Conservation (phyloP, 257 asterid genomes). For the Osmanthus fragrans region DNA sequence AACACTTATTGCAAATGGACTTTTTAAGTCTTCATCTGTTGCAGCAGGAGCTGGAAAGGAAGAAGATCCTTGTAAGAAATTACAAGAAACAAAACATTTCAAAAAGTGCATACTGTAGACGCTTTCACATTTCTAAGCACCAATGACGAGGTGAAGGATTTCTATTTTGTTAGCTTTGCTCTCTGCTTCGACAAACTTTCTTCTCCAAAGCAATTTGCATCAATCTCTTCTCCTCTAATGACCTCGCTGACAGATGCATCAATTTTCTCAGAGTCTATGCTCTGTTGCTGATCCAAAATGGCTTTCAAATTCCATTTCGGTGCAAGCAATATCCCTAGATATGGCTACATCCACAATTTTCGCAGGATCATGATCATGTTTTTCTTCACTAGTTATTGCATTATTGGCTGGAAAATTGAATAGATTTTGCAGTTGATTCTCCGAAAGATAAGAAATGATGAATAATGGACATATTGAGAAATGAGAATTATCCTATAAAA, state of each 20-base stretch:
- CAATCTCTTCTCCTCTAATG: not conserved
- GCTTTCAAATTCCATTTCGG: conserved; percentile 23
- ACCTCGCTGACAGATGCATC: not conserved
- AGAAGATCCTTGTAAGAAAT: conserved; percentile 13
- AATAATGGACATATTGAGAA: conserved; percentile 8
- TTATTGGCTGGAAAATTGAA: conserved; percentile 21
- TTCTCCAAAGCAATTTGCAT: not conserved
- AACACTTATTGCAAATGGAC: conserved; percentile 18
- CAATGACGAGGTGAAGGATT: not conserved
- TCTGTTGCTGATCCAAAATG: not conserved
- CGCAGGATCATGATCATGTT: conserved; percentile 18
- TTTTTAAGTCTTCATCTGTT: conserved; percentile 11
- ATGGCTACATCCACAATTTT: conserved; percentile 17
- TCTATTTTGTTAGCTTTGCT: not conserved
- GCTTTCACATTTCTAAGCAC: not conserved
- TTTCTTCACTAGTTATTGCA: conserved; percentile 9
- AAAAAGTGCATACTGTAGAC: not conserved
- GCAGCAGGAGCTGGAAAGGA: conserved; percentile 2
- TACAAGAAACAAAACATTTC: not conserved
- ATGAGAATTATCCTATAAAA: not conserved
- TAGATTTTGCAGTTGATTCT: conserved; percentile 6
- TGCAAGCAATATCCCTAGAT: conserved; percentile 17
- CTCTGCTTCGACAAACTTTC: not conserved
- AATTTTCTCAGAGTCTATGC: not conserved
- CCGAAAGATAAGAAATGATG: conserved; percentile 10